Base-by-base conservation (phyloP, 331 rosid species). In the Stylosanthes scabra region DNA sequence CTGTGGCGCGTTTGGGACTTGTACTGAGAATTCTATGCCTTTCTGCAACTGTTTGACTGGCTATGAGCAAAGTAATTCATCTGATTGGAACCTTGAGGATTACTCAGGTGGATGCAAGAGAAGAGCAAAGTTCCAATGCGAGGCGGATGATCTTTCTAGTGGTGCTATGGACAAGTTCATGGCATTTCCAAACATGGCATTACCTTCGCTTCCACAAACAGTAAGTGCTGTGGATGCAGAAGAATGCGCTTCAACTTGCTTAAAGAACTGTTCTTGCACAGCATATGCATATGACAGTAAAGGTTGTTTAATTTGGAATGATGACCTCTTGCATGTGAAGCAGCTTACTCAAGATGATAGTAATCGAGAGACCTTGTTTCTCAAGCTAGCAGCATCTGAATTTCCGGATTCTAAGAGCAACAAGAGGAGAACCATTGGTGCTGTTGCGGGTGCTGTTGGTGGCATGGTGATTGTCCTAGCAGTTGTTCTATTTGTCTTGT, bases 21-120 rank as follows among this genome's bases (percentile, higher is more conserved):
- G 96, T 76, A 85, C 72, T 42, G 50, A 7, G 47, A 56, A 75
- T 9, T 73, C 82, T 41, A 0, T 0, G 59, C 73, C 78, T 0
- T 74, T 27, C 10, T 92, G 97, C 70, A 80, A 27, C 9, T 89
- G 96, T 29, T 81, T 88, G 81, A 74, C 41, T 60, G 92, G 93
- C 4, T 92, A 82, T 60, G 37, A 31, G 3, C 37, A 3, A 31
- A 31, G 37, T 31, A 31, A 31, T 2, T 31, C 37, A 31, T 31
- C 37, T 31, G 5, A 31, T 5, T 31, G 37, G 37, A 31, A 31
- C 37, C 5, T 31, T 3, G 37, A 31, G 37, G 37, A 31, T 31
- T 31, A 31, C 37, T 31, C 37, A 31, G 3, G 37, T 31, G 37
- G 37, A 31, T 31, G 37, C 37, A 31, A 31, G 37, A 31, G 3